These are phyloP conservation scores for Vitis hybrid DNA, from an alignment of 177 flowering plant species.

Conservation along the genomic window DNA sequence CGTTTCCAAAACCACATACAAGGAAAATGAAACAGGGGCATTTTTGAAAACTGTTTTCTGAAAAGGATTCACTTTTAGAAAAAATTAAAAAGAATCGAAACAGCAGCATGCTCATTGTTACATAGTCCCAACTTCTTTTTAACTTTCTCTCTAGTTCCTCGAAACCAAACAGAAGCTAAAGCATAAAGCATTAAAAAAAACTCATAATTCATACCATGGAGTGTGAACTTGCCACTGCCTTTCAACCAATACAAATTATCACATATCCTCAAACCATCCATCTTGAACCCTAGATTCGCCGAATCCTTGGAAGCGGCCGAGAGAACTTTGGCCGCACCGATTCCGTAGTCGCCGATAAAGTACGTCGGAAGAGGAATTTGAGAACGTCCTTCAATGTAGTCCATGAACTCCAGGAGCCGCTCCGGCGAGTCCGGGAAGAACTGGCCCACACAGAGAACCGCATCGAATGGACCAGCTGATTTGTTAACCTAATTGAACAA, in stretches of 20 bases:
- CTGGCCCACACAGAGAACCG: conserved; percentile 88
- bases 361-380: conserved; percentile 75
- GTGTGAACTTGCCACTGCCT: conserved; percentile 85
- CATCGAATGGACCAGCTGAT: conserved; percentile 91
- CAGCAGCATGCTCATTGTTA: no score
- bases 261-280: conserved; percentile 76
- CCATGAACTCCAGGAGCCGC: conserved; percentile 53
- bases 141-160: background rate
- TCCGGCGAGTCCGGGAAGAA: conserved; percentile 88
- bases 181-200: background rate
- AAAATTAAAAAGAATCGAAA: no score
- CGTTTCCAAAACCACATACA: no score
- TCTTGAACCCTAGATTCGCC: conserved; percentile 68
- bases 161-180: background rate
- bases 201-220: conserved; percentile 44
- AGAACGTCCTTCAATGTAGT: conserved; percentile 59
- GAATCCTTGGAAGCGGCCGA: conserved; percentile 44
- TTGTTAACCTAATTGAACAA: conserved; percentile 69
- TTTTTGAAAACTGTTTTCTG: no score
- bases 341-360: conserved; percentile 90
- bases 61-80: no score
- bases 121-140: no score
- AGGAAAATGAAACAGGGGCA: no score
- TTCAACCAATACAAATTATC: conserved; percentile 79
- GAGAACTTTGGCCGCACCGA: conserved; percentile 62